Conservation (phyloP, 2,329 filamentous ascomycete genomes). For the Nemania bipapillata region DNA sequence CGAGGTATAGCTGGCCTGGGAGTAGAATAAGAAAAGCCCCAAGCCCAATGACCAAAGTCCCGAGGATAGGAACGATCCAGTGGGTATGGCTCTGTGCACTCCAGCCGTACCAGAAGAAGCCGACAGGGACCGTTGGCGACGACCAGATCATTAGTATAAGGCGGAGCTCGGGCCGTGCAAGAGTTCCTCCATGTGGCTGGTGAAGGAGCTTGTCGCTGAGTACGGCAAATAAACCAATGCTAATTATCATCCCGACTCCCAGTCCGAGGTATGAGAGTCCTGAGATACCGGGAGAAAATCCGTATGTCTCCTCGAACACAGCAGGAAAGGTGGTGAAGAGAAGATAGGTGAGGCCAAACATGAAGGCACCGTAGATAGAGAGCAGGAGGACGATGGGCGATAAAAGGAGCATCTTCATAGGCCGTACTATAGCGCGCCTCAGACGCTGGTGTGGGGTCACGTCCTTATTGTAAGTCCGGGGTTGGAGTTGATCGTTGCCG, state of each 20-base stretch:
- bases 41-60: background rate
- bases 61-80: slow-evolving; percentile 10
- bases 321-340: slow-evolving; percentile 13
- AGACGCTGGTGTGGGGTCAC: too few species aligned
- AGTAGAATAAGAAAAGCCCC: slow-evolving; percentile 5
- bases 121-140: slow-evolving; percentile 7
- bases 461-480: background rate
- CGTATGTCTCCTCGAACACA: slow-evolving; percentile 7
- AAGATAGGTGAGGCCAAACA: background rate
- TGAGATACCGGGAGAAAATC: background rate
- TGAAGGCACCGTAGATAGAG: slow-evolving; percentile 10
- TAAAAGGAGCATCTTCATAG: background rate
- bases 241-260: background rate
- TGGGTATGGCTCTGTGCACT: background rate
- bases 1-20: background rate
- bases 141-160: too few species aligned
- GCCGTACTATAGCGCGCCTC: slow-evolving; percentile 1
- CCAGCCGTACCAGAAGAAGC: slow-evolving; percentile 9
- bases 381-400: slow-evolving; percentile 6
- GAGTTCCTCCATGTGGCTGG: slow-evolving; percentile 3
- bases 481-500: background rate
- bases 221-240: background rate
- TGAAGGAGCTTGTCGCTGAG: background rate
- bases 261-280: slow-evolving; percentile 11
- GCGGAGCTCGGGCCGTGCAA: too few species aligned